These are phyloP conservation scores for Peribolospora baueri DNA, from an alignment of 768 basidiomycete genomes.

Conservation along the genomic window DNA sequence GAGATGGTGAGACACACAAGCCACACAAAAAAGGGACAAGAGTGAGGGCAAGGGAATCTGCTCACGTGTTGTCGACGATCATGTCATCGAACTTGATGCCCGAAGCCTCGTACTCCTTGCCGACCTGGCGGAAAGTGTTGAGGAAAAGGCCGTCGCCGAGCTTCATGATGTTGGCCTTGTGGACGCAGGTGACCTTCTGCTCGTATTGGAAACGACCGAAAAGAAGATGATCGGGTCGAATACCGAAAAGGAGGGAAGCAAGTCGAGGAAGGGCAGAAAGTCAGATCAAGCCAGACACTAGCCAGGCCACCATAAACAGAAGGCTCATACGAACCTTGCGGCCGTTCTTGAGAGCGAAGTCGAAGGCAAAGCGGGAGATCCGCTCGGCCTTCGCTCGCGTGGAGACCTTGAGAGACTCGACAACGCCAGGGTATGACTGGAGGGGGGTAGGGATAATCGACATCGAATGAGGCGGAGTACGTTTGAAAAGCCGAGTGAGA, in stretches of 20 bases:
- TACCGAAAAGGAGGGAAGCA: background rate
- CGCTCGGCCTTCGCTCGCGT: constrained; percentile 87
- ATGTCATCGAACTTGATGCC: constrained; percentile 90
- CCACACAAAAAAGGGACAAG: background rate
- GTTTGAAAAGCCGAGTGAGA: background rate
- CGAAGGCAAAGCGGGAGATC: constrained; percentile 89
- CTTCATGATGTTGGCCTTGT: constrained; percentile 99
- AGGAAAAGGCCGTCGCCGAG: constrained; percentile 94
- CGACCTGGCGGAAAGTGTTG: constrained; percentile 86
- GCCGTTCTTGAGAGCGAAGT: constrained; percentile 94
- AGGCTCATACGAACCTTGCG: constrained; percentile 43
- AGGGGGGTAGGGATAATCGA: background rate
- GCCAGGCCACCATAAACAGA: background rate
- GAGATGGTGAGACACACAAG: constrained; percentile 11
- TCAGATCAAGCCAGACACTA: background rate
- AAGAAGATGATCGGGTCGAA: background rate
- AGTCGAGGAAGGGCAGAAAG: background rate
- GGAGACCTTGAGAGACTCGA: constrained; percentile 91
- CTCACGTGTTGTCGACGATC: constrained; percentile 95
- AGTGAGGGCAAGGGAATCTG: background rate
- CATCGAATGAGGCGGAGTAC: background rate
- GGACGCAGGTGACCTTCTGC: constrained; percentile 97
- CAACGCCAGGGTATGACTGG: constrained; percentile 77
- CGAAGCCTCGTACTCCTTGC: constrained; percentile 79
- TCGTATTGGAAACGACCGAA: background rate